Evolutionary conservation across 2,329 filamentous ascomycete species (phyloP).

Genomic region (Sporothrix euskadiensis): DNA sequence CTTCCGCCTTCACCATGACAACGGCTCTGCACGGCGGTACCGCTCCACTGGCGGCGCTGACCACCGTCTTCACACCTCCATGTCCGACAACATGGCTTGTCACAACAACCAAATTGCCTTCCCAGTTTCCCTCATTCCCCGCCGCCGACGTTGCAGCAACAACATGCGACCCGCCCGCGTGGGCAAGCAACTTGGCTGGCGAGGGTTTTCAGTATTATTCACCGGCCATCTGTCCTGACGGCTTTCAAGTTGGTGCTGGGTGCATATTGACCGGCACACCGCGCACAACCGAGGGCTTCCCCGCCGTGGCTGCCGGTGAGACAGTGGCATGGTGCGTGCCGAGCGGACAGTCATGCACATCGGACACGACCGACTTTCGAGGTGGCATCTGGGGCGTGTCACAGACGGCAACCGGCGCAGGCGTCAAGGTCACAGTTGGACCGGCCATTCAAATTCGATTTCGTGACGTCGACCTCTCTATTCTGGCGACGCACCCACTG

Average conservation of each 20-base stretch:
- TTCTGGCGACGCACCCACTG: slow-evolving; percentile 43
- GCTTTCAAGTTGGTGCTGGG: slow-evolving; percentile 40
- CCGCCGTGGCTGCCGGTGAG: slow-evolving; percentile 30
- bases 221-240: slow-evolving; percentile 45
- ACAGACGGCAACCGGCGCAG: slow-evolving; percentile 31
- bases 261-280: slow-evolving; percentile 35
- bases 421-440: slow-evolving; percentile 38
- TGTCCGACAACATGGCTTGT: slow-evolving; percentile 46
- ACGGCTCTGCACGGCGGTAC: slow-evolving; percentile 36
- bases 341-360: slow-evolving; percentile 44
- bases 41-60: slow-evolving; percentile 43
- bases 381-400: slow-evolving; percentile 44
- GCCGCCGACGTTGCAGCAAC: slow-evolving; percentile 36
- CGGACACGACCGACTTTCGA: slow-evolving; percentile 45
- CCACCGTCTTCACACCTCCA: slow-evolving; percentile 45
- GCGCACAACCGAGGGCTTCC: slow-evolving; percentile 31
- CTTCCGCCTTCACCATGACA: slow-evolving; percentile 27
- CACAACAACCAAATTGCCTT: slow-evolving; percentile 43
- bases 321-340: slow-evolving; percentile 36
- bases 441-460: slow-evolving; percentile 46
- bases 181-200: slow-evolving; percentile 40
- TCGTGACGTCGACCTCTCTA: slow-evolving; percentile 40
- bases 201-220: slow-evolving; percentile 45
- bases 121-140: slow-evolving; percentile 43
- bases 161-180: slow-evolving; percentile 39